Evolutionary conservation across 1,139 yeast species (phyloP), one percentile per base, ranked within the genome.

Genomic region (Kodamaea anthophila): DNA sequence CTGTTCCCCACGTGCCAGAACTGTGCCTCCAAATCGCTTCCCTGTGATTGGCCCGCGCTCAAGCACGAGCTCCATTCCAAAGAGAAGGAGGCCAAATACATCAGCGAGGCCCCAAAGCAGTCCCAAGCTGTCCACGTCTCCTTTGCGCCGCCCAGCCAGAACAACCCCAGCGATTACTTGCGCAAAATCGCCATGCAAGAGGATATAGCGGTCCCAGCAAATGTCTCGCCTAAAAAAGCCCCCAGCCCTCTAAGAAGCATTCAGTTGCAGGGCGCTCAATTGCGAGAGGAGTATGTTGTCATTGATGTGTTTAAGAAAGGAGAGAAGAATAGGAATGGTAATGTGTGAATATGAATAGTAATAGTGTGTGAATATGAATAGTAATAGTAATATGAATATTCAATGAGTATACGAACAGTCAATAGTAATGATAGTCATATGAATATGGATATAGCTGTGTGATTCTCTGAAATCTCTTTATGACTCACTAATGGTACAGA

Each of bases 181-280:
- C 51, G 55, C 21, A 44, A 58, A 30, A 64, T 64, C 23, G 69
- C 69, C 16, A 48, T 63, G 51, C 70, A 64, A 45, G 63, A 63
- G 47, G 68, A 64, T 41, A 56, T 34, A 20, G 9, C 18, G 8
- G 8, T 6, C 8, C 18, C 18, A 6, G 18, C 18, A 9, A 16
- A 6, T 16, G 18, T 16, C 6, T 9, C 6, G 6, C 9, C 18
- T 16, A 6, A 6, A 16, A 16, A 6, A 16, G 9, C 18, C 18
- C 18, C 6, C 6, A 16, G 9, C 9, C 18, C 8, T 16, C 13
- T 24, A 13, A 18, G 27, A 16, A 18, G 21, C 9, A 24, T 24
- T 9, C 27, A 24, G 9, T 21, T 24, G 9, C 27, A 24, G 21
- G 27, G 21, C 5, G 27, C 15, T n/a, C n/a, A n/a, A n/a, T n/a